A percentile compares a stretch with the other conserved stretches of the same genome.
Evolutionary conservation across 129 eudicot species (phyloP).

Genomic region (Oenanthe sinensis): DNA sequence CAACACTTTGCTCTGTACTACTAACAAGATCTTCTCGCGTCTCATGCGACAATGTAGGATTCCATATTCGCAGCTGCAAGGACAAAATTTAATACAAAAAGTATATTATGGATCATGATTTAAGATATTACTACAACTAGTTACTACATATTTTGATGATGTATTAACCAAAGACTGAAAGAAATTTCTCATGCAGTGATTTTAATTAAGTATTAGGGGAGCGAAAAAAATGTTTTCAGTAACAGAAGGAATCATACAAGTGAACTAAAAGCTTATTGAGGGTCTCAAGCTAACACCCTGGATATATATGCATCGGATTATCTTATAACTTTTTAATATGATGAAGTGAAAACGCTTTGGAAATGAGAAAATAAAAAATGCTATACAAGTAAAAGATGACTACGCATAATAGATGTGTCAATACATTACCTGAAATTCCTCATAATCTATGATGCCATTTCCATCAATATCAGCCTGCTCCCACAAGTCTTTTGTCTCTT

Average conservation of each 20-base stretch:
- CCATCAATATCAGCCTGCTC: slow-evolving; percentile 84
- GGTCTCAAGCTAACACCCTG: neutral
- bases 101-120: neutral
- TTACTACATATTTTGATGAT: neutral
- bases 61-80: slow-evolving; percentile 80
- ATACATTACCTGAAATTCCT: slow-evolving; percentile 62
- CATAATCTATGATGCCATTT: slow-evolving; percentile 67
- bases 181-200: neutral
- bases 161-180: neutral
- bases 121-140: neutral
- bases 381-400: neutral
- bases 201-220: neutral
- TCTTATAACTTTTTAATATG: neutral
- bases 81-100: slow-evolving; percentile 6
- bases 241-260: neutral
- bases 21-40: slow-evolving; percentile 22
- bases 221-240: neutral
- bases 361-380: neutral
- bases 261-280: neutral
- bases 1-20: slow-evolving; percentile 42
- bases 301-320: neutral
- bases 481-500: slow-evolving; percentile 82
- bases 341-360: neutral
- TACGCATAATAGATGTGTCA: neutral
- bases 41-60: slow-evolving; percentile 39